Percentiles rank a stretch among this genome's conserved stretches.
phyloP scores from a whole-genome alignment of 495 filamentous ascomycete species.

The Melanomma pulvis-pyrius region DNA sequence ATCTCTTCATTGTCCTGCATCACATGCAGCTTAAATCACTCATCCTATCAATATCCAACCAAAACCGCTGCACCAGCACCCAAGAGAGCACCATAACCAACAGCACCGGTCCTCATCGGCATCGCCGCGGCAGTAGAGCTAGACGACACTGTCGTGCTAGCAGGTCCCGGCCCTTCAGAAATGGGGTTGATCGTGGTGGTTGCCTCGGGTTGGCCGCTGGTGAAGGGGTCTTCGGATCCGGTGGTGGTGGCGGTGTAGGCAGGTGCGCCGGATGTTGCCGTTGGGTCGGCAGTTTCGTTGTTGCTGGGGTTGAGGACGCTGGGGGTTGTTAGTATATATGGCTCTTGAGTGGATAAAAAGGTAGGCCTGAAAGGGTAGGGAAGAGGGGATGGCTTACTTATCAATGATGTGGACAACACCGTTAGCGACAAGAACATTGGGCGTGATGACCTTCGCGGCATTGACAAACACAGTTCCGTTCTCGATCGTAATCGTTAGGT shows the following conservation, averaged over 20 bases:
- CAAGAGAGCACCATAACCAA: conserved; percentile 49
- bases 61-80: conserved; percentile 46
- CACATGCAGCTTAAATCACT: too few species aligned
- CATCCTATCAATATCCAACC: conserved; percentile 27
- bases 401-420: conserved; percentile 72
- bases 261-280: conserved; percentile 49
- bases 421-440: conserved; percentile 64
- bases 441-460: conserved; percentile 55
- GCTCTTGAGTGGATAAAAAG: neutral
- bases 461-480: conserved; percentile 59
- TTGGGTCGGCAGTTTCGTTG: conserved; percentile 50
- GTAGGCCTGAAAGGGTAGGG: neutral
- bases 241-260: conserved; percentile 57
- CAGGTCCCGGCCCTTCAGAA: conserved; percentile 28
- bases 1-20: too few species aligned
- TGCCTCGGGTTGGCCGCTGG: conserved; percentile 42
- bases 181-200: conserved; percentile 26
- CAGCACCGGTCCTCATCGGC: conserved; percentile 43
- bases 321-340: conserved; percentile 9
- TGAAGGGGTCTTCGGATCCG: conserved; percentile 42
- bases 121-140: conserved; percentile 12
- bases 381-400: conserved; percentile 41
- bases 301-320: conserved; percentile 66
- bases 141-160: conserved; percentile 18
- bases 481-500: conserved; percentile 55